Evolutionary conservation across 2,329 filamentous ascomycete species (phyloP).

Genomic region (Pseudogymnoascus pannorum): DNA sequence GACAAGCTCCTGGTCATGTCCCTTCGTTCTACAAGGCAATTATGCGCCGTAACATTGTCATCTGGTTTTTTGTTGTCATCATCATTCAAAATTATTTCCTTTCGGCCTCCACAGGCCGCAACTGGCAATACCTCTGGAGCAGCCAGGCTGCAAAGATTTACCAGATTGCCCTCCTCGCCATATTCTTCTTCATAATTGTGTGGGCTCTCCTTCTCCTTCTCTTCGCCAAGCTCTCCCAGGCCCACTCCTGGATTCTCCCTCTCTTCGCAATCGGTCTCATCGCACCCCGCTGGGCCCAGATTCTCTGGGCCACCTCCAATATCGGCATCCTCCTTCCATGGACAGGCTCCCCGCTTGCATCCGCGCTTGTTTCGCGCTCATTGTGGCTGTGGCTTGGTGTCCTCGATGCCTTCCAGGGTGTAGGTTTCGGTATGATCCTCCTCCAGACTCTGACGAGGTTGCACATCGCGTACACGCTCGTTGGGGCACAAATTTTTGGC

Average conservation of each 20-base stretch:
- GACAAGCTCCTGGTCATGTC: constrained; percentile 54
- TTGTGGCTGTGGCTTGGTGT: constrained; percentile 63
- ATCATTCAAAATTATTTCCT: constrained; percentile 62
- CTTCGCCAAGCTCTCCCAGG: constrained; percentile 48
- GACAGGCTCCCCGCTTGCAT: constrained; percentile 46
- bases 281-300: constrained; percentile 60
- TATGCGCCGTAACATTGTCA: constrained; percentile 54
- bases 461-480: constrained; percentile 56
- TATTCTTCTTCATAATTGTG: constrained; percentile 46
- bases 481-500: constrained; percentile 55
- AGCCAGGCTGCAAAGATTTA: constrained; percentile 41
- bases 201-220: constrained; percentile 47
- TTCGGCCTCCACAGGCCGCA: constrained; percentile 57
- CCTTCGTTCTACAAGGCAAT: constrained; percentile 59
- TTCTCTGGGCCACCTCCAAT: constrained; percentile 56
- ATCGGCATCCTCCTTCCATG: constrained; percentile 57
- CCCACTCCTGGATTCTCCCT: constrained; percentile 59
- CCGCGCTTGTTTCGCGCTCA: constrained; percentile 48
- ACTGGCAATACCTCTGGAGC: constrained; percentile 45
- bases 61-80: constrained; percentile 60
- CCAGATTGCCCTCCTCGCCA: constrained; percentile 48
- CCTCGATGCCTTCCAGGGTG: constrained; percentile 56
- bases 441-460: constrained; percentile 57
- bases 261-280: constrained; percentile 61
- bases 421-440: constrained; percentile 62